These are phyloP conservation scores for Acer campestre DNA, from an alignment of 345 rosid genomes.

Conservation along the genomic window DNA sequence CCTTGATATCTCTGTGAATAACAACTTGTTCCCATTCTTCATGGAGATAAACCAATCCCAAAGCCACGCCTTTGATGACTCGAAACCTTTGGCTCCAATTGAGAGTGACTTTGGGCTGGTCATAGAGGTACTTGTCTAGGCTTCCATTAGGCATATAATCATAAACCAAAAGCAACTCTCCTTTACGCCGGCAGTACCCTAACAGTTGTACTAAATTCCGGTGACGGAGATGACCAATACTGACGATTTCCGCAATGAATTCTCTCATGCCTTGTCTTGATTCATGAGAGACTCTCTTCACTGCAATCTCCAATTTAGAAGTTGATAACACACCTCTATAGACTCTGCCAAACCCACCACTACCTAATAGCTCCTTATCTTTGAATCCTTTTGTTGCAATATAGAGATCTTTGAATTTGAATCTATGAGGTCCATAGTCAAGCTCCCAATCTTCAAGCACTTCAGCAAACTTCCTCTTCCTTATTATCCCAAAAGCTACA, in stretches of 20 bases:
- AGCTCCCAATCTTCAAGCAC: constrained; percentile 75
- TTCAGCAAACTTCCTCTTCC: constrained; percentile 64
- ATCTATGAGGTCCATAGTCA: constrained; percentile 64
- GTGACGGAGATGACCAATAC: constrained; percentile 57
- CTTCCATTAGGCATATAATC: constrained; percentile 76
- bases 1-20: constrained; percentile 67
- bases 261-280: constrained; percentile 65
- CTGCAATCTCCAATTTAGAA: constrained; percentile 52
- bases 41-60: constrained; percentile 56
- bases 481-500: constrained; percentile 26
- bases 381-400: constrained; percentile 65
- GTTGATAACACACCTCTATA: constrained; percentile 55
- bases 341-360: constrained; percentile 62
- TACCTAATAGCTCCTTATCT: constrained; percentile 58
- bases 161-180: constrained; percentile 60
- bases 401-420: constrained; percentile 61
- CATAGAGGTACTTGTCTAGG: constrained; percentile 51
- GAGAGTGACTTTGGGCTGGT: constrained; percentile 42
- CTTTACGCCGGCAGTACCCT: constrained; percentile 63
- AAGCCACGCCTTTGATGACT: constrained; percentile 59
- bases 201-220: constrained; percentile 54
- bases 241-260: constrained; percentile 61
- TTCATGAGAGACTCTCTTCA: constrained; percentile 65
- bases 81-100: constrained; percentile 57
- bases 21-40: constrained; percentile 74